Conservation (phyloP, 345 rosid species). For the Crucihimalaya himalaica region DNA sequence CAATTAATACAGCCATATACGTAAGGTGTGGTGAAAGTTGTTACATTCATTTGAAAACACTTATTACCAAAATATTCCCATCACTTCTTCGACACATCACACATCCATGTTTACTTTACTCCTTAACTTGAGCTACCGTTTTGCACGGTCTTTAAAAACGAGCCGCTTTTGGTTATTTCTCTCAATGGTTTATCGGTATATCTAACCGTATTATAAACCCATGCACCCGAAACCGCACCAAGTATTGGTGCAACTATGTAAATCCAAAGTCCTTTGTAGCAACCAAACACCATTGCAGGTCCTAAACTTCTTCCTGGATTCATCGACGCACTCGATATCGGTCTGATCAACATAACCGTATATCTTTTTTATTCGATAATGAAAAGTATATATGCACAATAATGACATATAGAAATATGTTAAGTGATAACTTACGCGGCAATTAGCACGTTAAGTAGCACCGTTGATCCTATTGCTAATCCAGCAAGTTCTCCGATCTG, state of each 20-base stretch:
- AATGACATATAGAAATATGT: neutral
- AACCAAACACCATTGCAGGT: constrained; percentile 63
- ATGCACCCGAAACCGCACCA: constrained; percentile 74
- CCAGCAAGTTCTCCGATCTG: constrained; percentile 97
- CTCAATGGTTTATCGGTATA: constrained; percentile 77
- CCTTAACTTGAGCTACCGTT: constrained; percentile 24
- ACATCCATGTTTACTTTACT: neutral
- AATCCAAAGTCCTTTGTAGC: constrained; percentile 67
- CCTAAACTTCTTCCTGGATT: constrained; percentile 89
- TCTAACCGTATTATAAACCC: constrained; percentile 69
- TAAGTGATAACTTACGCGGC: constrained; percentile 58
- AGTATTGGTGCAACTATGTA: constrained; percentile 58
- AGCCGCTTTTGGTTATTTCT: constrained; percentile 55
- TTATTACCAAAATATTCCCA: neutral
- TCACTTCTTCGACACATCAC: neutral
- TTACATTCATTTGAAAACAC: neutral
- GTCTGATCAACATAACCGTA: constrained; percentile 38
- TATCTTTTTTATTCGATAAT: neutral
- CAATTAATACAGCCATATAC: constrained; percentile 2
- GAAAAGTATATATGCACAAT: neutral
- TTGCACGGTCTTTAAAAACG: constrained; percentile 46
- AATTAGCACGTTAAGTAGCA: constrained; percentile 81
- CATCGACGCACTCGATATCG: constrained; percentile 83
- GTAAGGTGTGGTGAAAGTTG: constrained; percentile 3
- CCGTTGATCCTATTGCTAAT: constrained; percentile 80